phyloP scores from a whole-genome alignment of 208 protist species.

The Phytomonas sp. region DNA sequence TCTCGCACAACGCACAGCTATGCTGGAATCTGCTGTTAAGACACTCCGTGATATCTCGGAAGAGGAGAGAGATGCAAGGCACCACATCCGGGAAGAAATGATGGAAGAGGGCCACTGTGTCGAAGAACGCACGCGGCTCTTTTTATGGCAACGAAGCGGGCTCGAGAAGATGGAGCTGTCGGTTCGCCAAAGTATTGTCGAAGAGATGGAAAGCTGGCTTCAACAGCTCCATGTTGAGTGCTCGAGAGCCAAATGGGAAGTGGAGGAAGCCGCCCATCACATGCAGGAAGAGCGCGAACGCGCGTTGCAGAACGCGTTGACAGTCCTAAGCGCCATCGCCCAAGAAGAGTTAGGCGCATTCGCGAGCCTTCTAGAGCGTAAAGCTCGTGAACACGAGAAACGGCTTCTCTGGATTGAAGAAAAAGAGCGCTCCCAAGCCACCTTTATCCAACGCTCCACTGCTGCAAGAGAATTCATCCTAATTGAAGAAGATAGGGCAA shows the following conservation, averaged over 20 bases:
- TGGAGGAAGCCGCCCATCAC: not conserved
- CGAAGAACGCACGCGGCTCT: not conserved
- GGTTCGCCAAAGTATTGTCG: conserved; percentile 1
- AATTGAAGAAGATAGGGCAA: not conserved
- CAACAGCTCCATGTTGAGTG: not conserved
- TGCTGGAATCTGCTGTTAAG: not conserved
- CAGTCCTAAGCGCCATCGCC: not conserved
- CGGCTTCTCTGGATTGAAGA: not conserved
- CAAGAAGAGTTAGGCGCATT: not conserved
- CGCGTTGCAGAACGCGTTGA: not conserved
- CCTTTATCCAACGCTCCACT: not conserved
- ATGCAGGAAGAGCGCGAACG: not conserved
- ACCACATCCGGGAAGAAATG: not conserved
- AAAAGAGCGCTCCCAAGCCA: not conserved
- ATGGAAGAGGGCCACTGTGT: not conserved
- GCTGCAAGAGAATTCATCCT: not conserved
- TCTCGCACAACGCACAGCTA: not conserved
- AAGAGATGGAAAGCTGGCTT: not conserved
- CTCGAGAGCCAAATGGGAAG: not conserved
- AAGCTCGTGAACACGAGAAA: not conserved
- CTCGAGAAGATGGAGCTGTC: not conserved
- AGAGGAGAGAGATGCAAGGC: not conserved
- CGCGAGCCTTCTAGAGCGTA: conserved; percentile 1
- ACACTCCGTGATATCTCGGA: not conserved
- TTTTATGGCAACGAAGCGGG: not conserved